Base-by-base conservation (phyloP, 1,139 yeast species). In the Nadsonia starkeyi-henricii region DNA sequence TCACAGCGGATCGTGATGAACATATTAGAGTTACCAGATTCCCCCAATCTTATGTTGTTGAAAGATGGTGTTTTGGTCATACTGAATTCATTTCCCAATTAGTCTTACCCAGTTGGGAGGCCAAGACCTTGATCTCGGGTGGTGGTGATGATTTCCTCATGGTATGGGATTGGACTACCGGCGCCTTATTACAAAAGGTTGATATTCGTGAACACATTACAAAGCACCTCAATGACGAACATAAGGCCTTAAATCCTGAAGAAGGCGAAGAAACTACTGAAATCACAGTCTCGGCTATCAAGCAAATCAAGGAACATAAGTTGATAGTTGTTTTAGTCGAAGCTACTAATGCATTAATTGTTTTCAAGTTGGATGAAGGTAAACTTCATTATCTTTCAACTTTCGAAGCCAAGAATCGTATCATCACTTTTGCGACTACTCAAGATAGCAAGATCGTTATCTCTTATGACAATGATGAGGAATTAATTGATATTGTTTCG, bases 1-100 rank as follows among this genome's bases (percentile, higher is more conserved):
- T 91, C 51, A 81, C 95, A 1, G 81, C 91, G 42, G 99, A 93
- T 64, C 76, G 98, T 66, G 99, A 93, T 64, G 99, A 93, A 64
- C 99, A 93, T 62, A 84, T 93, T 54, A 75, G 94, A 58, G 74
- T 93, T n/a, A 78, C 96, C 2, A 75, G 79, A 55, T 88, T 74
- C 57, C 97, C 97, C 1, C 74, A 82, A 54, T 71, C 91, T 2
- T 85, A 70, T 58, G 78, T 88, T 20, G 79, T 91, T 45, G 84
- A 85, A 55, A 76, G 79, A 57, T 88, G 86, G 79, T 69, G 89
- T 51, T 86, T 86, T 62, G 97, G 95, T 2, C 97, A 91, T 63
- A 71, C 71, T 44, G 85, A 88, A 62, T 93, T 85, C 59, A 80
- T 89, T 15, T 79, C 95, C 2, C 69, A 75, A 4, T 63, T 86